phyloP scores from a whole-genome alignment of 1,284 basidiomycete genomes.

The Meripilus lineatus region DNA sequence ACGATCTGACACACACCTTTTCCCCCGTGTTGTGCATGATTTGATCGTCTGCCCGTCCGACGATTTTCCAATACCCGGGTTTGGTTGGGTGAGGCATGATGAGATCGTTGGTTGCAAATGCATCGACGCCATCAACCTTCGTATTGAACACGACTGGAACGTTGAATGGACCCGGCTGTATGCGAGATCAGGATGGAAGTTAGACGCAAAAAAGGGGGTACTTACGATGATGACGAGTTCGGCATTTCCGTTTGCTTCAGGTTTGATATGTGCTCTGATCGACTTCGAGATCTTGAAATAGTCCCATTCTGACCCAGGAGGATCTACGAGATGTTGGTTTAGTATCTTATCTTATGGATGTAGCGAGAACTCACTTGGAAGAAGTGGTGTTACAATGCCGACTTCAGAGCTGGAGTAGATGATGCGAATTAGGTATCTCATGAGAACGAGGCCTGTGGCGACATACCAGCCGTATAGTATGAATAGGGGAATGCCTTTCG shows the following conservation, averaged over 20 bases:
- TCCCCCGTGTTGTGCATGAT: slow-evolving; percentile 48
- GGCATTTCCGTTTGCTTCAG: slow-evolving; percentile 17
- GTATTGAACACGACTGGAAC: slow-evolving; percentile 26
- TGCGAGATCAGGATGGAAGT: neutral
- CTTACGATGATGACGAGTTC: slow-evolving; percentile 21
- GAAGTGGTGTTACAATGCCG: slow-evolving; percentile 1
- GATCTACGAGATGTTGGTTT: neutral
- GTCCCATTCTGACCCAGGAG: slow-evolving; percentile 20
- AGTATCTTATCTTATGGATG: neutral
- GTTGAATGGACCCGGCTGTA: slow-evolving; percentile 2
- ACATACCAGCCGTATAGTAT: slow-evolving; percentile 16
- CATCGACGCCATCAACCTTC: slow-evolving; percentile 24
- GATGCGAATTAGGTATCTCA: too few species aligned
- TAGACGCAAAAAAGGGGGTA: slow-evolving; percentile 3
- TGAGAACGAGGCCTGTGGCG: too few species aligned
- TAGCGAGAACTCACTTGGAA: slow-evolving; percentile 1
- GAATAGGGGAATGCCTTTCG: slow-evolving; percentile 11
- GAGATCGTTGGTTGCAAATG: slow-evolving; percentile 38
- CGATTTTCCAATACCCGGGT: slow-evolving; percentile 37
- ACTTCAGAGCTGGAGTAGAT: slow-evolving; percentile 9
- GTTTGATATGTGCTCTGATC: slow-evolving; percentile 13
- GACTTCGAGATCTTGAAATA: slow-evolving; percentile 19
- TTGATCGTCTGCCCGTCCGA: slow-evolving; percentile 46
- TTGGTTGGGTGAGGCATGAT: slow-evolving; percentile 41
- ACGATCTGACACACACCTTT: slow-evolving; percentile 30